These are phyloP conservation scores for Agrocybe chaxingu DNA, from an alignment of 768 basidiomycete species.

Conservation along the genomic window DNA sequence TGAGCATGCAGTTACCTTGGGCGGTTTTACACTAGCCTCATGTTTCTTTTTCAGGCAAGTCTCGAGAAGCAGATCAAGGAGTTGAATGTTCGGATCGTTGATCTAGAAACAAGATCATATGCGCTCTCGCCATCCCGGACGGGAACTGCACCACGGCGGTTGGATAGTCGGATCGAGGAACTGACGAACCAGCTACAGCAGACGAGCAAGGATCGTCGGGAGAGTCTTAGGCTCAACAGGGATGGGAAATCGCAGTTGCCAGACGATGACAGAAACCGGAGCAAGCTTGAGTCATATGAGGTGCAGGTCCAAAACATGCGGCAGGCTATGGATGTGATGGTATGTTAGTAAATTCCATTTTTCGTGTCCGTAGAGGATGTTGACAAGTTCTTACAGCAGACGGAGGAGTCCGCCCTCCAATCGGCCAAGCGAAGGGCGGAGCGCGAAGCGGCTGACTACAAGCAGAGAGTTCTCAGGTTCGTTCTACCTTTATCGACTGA, in stretches of 20 bases:
- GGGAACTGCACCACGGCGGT: conserved; percentile 49
- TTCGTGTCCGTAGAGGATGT: neutral
- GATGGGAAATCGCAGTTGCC: conserved; percentile 52
- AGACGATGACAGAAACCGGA: conserved; percentile 61
- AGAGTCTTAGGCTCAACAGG: conserved; percentile 39
- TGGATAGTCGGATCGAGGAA: conserved; percentile 73
- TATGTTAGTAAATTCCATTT: conserved; percentile 29
- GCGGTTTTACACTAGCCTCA: neutral
- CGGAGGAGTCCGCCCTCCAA: conserved; percentile 62
- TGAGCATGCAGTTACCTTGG: conserved; percentile 24
- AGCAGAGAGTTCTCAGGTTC: conserved; percentile 66
- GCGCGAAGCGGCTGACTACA: conserved; percentile 71
- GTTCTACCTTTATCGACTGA: conserved; percentile 16
- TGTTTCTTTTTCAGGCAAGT: conserved; percentile 49
- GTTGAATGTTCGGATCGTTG: conserved; percentile 76
- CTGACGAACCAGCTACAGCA: conserved; percentile 58
- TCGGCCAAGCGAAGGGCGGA: conserved; percentile 74
- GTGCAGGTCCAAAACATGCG: conserved; percentile 55
- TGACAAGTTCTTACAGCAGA: conserved; percentile 47
- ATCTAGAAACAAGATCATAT: conserved; percentile 70
- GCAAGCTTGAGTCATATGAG: conserved; percentile 61
- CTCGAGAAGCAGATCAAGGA: conserved; percentile 87
- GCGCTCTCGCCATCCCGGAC: conserved; percentile 55
- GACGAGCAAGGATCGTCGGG: conserved; percentile 43
- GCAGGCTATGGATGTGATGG: conserved; percentile 57